Percentiles rank a stretch among this genome's conserved stretches.
Conservation (phyloP, 352 stramenopile species). For the Phytophthora pseudosyringae region DNA sequence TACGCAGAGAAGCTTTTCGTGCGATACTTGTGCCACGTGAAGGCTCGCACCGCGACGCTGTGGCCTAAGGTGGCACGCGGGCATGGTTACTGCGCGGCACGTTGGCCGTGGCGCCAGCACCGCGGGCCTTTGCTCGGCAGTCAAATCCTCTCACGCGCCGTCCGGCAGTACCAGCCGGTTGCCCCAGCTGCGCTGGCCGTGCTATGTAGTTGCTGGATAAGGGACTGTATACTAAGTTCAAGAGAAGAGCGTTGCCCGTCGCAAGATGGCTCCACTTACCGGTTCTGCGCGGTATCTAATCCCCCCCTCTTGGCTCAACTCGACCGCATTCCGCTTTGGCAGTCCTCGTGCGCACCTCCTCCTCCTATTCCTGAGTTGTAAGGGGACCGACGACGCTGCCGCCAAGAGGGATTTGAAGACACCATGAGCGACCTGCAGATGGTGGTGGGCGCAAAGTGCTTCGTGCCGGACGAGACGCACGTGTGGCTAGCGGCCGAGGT, state of each 20-base stretch:
- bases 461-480: constrained; percentile 85
- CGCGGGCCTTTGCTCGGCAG: not conserved
- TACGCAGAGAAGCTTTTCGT: constrained; percentile 14
- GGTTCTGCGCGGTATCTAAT: constrained; percentile 28
- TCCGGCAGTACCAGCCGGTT: constrained; percentile 23
- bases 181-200: constrained; percentile 28
- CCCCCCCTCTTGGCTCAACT: constrained; percentile 20
- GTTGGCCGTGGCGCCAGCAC: not conserved
- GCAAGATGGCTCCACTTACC: constrained; percentile 32
- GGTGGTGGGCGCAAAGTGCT: constrained; percentile 81
- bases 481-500: constrained; percentile 86
- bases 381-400: not conserved
- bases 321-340: constrained; percentile 34
- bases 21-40: constrained; percentile 15
- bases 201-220: constrained; percentile 34
- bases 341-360: constrained; percentile 15
- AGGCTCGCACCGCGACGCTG: constrained; percentile 6
- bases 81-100: constrained; percentile 10
- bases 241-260: constrained; percentile 17
- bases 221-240: constrained; percentile 11
- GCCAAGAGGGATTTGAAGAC: constrained; percentile 15
- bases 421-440: constrained; percentile 62
- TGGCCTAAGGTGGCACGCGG: not conserved
- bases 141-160: constrained; percentile 30
- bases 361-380: constrained; percentile 12